phyloP scores from a whole-genome alignment of 345 rosid species.

The Turnera subulata region DNA sequence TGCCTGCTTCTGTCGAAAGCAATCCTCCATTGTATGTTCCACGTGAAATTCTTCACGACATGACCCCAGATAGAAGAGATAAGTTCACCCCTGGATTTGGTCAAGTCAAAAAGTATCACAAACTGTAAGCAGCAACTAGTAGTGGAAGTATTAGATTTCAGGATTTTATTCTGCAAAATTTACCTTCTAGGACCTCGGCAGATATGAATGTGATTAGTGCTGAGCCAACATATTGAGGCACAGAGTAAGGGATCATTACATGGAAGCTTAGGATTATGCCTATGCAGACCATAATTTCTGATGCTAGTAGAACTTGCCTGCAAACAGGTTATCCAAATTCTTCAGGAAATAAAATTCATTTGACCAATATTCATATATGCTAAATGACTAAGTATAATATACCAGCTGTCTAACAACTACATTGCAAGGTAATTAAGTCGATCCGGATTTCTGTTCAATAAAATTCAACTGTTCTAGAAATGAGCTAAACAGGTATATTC shows the following conservation, averaged over 20 bases:
- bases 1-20: constrained; percentile 61
- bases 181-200: constrained; percentile 66
- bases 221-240: constrained; percentile 45
- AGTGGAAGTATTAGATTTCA: background rate
- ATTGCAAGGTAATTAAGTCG: too few species aligned
- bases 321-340: constrained; percentile 22
- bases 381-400: too few species aligned
- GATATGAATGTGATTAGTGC: constrained; percentile 49
- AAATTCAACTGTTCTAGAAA: too few species aligned
- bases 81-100: constrained; percentile 47
- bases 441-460: too few species aligned
- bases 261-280: constrained; percentile 56
- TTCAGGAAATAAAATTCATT: too few species aligned
- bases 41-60: constrained; percentile 56
- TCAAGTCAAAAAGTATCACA: background rate
- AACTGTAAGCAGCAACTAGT: background rate
- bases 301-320: constrained; percentile 94
- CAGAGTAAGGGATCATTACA: constrained; percentile 38
- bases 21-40: constrained; percentile 58
- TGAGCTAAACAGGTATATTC: too few species aligned
- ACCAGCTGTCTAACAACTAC: too few species aligned
- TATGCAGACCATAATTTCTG: constrained; percentile 54
- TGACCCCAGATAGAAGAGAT: constrained; percentile 48
- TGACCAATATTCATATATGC: too few species aligned
- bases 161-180: background rate